Evolutionary conservation across 805 yeast genomes (phyloP).

Genomic region (Tetrapisispora arboricola): DNA sequence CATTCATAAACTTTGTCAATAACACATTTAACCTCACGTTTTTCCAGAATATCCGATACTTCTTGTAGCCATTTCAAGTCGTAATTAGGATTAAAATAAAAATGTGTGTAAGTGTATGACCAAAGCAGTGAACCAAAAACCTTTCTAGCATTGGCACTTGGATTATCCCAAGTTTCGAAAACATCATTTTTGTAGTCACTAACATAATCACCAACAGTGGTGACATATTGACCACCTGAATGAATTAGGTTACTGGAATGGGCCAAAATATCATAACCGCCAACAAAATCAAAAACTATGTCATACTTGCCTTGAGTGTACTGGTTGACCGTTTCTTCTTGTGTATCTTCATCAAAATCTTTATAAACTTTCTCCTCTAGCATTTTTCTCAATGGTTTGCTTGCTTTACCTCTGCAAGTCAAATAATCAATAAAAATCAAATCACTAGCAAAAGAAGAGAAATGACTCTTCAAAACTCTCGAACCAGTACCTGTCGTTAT

Average conservation of each 20-base stretch:
- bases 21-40: constrained; percentile 36
- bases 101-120: constrained; percentile 31
- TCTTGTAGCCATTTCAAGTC: constrained; percentile 32
- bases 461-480: constrained; percentile 31
- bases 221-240: constrained; percentile 42
- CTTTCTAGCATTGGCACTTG: constrained; percentile 29
- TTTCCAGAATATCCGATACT: constrained; percentile 38
- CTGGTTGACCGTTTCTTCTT: constrained; percentile 16
- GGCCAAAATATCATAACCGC: constrained; percentile 47
- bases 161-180: constrained; percentile 29
- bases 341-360: constrained; percentile 26
- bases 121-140: constrained; percentile 28
- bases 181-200: constrained; percentile 31
- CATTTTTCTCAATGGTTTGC: constrained; percentile 25
- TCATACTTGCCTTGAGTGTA: constrained; percentile 44
- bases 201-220: constrained; percentile 54
- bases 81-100: constrained; percentile 27
- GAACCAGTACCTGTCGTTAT: constrained; percentile 48
- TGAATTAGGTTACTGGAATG: constrained; percentile 36
- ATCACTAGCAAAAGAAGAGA: constrained; percentile 32
- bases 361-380: constrained; percentile 28
- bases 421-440: constrained; percentile 29
- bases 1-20: constrained; percentile 51
- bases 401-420: constrained; percentile 26
- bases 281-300: constrained; percentile 58